Evolutionary conservation across 345 rosid species (phyloP), one percentile per base, ranked within the genome.

Genomic region (Salix udensis): DNA sequence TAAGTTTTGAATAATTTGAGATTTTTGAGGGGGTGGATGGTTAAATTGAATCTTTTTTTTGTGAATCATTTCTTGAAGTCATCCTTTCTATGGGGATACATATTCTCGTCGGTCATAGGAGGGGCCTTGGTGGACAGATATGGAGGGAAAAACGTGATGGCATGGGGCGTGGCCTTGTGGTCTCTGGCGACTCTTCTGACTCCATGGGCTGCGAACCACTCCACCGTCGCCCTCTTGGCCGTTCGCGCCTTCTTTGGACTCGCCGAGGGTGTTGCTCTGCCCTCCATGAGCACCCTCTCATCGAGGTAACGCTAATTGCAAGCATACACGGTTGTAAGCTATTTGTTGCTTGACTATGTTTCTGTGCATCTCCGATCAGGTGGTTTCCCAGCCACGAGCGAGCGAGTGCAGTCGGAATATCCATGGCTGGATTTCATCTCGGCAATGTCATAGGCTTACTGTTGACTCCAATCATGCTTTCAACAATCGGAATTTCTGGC

Each of bases 341-440:
- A 7, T 7, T 18, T 2, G 58, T 50, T 50, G 58, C 58, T 50
- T 50, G 1, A 50, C 55, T 50, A 5, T 50, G n/a, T 34, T 62
- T 1, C 62, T 34, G 69, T 70, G 31, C 10, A 7, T 44, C 26
- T 48, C 15, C 18, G 40, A 14, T 74, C 68, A 92, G 97, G 85
- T 95, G 99, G 98, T 93, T 91, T 75, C 98, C 98, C 6, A 85
- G 77, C 36, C 78, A 91, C 12, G 96, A 93, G 82, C 83, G 99
- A 71, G 97, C 99, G 34, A 90, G 87, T 82, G 98, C 99, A 37
- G 91, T 96, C 60, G 99, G 96, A 26, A 80, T 95, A 66, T 91
- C 96, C 0, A 95, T 95, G 98, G 98, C 90, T 5, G 98, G 98
- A 69, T 95, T 95, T 85, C 98, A 95, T 88, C 89, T 93, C 2